A percentile compares a stretch with the other conserved stretches of the same genome.
Conservation (phyloP, 768 basidiomycete genomes). For the Cystofilobasidium capitatum region DNA sequence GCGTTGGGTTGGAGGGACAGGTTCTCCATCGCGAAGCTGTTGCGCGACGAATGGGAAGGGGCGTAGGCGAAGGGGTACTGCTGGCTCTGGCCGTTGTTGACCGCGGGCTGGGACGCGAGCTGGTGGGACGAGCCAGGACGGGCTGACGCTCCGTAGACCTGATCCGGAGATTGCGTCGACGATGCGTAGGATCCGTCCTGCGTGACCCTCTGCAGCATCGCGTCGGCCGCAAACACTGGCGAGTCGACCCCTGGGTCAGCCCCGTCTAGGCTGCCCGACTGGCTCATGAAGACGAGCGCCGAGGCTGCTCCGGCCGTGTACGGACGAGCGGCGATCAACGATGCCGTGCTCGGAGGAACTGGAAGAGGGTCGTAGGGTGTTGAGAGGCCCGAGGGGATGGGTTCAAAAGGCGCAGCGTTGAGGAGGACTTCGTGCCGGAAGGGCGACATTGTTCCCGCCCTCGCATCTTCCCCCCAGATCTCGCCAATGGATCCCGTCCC, state of each 20-base stretch:
- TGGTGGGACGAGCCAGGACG: not conserved
- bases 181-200: not conserved
- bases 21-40: conserved; percentile 7
- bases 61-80: not conserved
- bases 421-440: conserved; percentile 1
- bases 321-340: not conserved
- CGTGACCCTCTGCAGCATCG: not conserved
- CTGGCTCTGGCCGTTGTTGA: not conserved
- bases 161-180: not conserved
- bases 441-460: not conserved
- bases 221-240: not conserved
- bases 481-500: not conserved
- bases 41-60: not conserved
- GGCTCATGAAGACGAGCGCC: conserved; percentile 6
- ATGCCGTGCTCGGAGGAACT: not conserved
- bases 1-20: not conserved
- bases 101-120: not conserved
- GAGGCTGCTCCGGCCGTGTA: not conserved
- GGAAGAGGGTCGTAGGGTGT: not conserved
- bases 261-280: not conserved
- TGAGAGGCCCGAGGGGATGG: not conserved
- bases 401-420: not conserved
- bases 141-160: not conserved
- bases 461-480: not conserved
- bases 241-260: not conserved